Evolutionary conservation across 805 yeast genomes (phyloP).

Genomic region (Candida succiphila): DNA sequence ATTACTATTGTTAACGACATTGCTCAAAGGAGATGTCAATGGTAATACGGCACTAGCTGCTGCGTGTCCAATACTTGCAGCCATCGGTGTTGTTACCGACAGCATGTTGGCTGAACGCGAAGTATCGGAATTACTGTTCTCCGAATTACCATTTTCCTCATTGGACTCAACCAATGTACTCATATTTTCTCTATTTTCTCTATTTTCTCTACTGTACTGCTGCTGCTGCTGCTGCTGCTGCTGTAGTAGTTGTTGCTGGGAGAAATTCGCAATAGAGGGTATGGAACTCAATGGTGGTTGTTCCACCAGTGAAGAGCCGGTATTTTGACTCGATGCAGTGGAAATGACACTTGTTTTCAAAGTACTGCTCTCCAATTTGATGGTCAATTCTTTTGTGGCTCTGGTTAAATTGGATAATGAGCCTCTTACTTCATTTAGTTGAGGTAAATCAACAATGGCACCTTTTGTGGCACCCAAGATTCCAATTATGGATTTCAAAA

Average conservation of each 20-base stretch:
- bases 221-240: background rate
- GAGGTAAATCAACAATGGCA: constrained; percentile 73
- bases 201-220: no score
- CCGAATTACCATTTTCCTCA: background rate
- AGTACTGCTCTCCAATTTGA: constrained; percentile 64
- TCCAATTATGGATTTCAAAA: constrained; percentile 73
- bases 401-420: constrained; percentile 75
- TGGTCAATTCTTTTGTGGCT: constrained; percentile 86
- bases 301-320: constrained; percentile 8
- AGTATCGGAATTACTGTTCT: background rate
- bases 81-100: constrained; percentile 25
- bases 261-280: constrained; percentile 24
- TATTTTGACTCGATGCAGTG: constrained; percentile 7
- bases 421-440: constrained; percentile 69
- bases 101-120: constrained; percentile 1
- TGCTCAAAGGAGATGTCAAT: constrained; percentile 16
- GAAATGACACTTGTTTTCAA: constrained; percentile 23
- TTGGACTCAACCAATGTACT: background rate
- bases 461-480: constrained; percentile 77
- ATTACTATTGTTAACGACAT: no score
- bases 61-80: constrained; percentile 24
- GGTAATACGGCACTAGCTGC: constrained; percentile 25
- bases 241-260: constrained; percentile 1
- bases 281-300: constrained; percentile 26
- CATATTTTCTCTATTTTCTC: background rate